A percentile compares a stretch with the other conserved stretches of the same genome.
Evolutionary conservation across 345 rosid species (phyloP).

Genomic region (Acer negundo): DNA sequence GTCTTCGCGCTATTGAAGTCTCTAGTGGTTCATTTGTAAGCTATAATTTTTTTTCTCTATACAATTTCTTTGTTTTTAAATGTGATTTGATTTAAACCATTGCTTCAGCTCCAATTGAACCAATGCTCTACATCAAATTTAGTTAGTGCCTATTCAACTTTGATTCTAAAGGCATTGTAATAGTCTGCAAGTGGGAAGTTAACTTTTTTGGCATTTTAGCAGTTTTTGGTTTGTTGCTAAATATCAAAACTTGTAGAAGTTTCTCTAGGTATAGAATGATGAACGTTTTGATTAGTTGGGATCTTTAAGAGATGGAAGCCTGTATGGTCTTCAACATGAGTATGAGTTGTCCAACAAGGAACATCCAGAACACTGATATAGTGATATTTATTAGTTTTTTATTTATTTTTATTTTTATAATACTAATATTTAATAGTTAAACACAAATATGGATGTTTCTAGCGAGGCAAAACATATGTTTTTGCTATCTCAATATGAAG

Average conservation of each 20-base stretch:
- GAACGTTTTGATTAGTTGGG: background rate
- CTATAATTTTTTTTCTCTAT: slow-evolving; percentile 18
- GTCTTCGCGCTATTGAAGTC: slow-evolving; percentile 87
- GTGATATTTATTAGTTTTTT: background rate
- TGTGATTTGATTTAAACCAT: slow-evolving; percentile 16
- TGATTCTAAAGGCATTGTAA: slow-evolving; percentile 9
- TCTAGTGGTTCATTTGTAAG: slow-evolving; percentile 86
- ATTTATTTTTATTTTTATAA: background rate
- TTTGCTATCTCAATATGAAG: background rate
- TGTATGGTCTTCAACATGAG: slow-evolving; percentile 5
- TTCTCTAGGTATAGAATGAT: slow-evolving; percentile 8
- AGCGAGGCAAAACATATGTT: background rate
- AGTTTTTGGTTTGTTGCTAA: slow-evolving; percentile 11
- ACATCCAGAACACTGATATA: background rate
- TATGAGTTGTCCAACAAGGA: background rate
- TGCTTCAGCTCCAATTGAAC: background rate
- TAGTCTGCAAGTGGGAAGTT: background rate
- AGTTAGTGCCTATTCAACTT: slow-evolving; percentile 1
- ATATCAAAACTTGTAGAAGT: background rate
- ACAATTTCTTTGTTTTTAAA: background rate
- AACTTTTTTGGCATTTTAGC: background rate
- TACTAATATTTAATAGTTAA: background rate
- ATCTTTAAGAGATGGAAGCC: background rate
- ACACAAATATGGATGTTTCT: background rate
- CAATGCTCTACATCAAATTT: background rate